Evolutionary conservation across 106 monocot species (phyloP).

Genomic region (Dioscorea dumetorum): DNA sequence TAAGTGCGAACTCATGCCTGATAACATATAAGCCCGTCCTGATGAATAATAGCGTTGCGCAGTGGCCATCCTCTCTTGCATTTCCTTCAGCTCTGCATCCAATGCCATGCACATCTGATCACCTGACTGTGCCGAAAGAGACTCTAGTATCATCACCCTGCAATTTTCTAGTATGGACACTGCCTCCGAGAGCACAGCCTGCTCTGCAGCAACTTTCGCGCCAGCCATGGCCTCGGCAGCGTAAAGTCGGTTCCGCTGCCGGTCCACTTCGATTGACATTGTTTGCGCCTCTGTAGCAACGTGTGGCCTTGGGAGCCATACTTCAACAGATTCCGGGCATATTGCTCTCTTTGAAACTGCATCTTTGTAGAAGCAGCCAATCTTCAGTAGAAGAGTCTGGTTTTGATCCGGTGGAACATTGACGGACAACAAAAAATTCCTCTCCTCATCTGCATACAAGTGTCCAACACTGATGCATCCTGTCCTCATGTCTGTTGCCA

Average conservation of each 20-base stretch:
- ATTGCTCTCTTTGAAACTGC: slow-evolving; percentile 36
- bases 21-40: slow-evolving; percentile 83
- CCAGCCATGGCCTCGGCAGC: slow-evolving; percentile 79
- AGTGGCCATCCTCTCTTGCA: slow-evolving; percentile 90
- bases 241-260: slow-evolving; percentile 65
- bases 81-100: slow-evolving; percentile 73
- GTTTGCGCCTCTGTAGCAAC: background rate
- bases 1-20: slow-evolving; percentile 90
- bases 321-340: slow-evolving; percentile 18
- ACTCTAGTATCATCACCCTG: slow-evolving; percentile 32
- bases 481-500: slow-evolving; percentile 26
- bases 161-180: slow-evolving; percentile 48
- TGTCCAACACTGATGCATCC: slow-evolving; percentile 66
- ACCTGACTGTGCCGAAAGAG: slow-evolving; percentile 31
- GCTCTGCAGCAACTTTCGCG: slow-evolving; percentile 65
- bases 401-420: slow-evolving; percentile 34
- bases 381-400: slow-evolving; percentile 33
- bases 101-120: slow-evolving; percentile 52
- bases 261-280: slow-evolving; percentile 64
- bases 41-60: slow-evolving; percentile 67
- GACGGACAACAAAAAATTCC: slow-evolving; percentile 68
- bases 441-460: slow-evolving; percentile 87
- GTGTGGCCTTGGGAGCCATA: slow-evolving; percentile 36
- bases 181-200: slow-evolving; percentile 48
- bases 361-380: slow-evolving; percentile 44